Evolutionary conservation across 2,329 filamentous ascomycete species (phyloP).

Genomic region (Penicillium brasilianum): DNA sequence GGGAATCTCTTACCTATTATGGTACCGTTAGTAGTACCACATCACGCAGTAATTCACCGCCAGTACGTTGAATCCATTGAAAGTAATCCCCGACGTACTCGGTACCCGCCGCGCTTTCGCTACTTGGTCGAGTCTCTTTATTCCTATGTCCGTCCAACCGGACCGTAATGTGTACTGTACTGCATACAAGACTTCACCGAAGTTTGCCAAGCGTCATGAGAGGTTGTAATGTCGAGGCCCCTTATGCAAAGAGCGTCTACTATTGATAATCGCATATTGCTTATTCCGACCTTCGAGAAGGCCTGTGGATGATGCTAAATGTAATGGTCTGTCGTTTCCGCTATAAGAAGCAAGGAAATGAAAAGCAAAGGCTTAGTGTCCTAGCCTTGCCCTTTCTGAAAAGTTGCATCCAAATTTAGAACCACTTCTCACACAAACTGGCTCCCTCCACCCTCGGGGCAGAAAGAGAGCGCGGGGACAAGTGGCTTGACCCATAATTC

Average conservation of each 20-base stretch:
- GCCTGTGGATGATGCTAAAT: background rate
- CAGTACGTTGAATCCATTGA: no score
- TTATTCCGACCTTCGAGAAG: background rate
- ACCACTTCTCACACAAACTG: background rate
- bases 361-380: background rate
- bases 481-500: background rate
- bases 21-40: no score
- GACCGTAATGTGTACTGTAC: no score
- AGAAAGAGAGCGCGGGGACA: background rate
- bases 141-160: no score
- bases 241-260: background rate
- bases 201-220: background rate
- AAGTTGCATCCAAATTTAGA: background rate
- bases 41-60: no score
- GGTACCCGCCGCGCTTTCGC: no score
- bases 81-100: no score
- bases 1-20: background rate
- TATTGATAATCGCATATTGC: background rate
- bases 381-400: background rate
- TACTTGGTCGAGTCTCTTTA: no score
- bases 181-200: background rate
- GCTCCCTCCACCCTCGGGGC: background rate
- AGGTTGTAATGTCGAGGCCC: background rate
- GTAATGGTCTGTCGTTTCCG: background rate
- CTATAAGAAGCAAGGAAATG: background rate